Evolutionary conservation across 2,329 filamentous ascomycete genomes (phyloP).

Genomic region (Xylariaceae sp.): DNA sequence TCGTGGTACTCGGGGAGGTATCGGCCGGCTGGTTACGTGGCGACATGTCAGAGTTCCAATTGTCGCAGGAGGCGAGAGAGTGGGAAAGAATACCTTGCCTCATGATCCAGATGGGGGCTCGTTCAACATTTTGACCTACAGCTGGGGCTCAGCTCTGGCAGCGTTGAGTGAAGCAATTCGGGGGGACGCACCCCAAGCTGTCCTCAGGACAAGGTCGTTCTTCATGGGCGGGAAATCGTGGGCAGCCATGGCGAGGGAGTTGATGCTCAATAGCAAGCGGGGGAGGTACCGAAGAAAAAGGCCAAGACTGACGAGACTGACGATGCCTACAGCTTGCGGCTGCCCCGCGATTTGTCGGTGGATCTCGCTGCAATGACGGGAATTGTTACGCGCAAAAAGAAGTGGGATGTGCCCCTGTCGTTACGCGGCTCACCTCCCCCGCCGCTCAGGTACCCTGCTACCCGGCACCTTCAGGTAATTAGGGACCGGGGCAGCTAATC

Average conservation of each 20-base stretch:
- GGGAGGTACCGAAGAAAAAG: not conserved
- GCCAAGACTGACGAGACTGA: too few species aligned
- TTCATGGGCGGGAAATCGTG: conserved; percentile 77
- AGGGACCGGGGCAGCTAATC: too few species aligned
- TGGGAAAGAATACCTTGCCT: conserved; percentile 71
- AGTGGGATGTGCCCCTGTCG: too few species aligned
- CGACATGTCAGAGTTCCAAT: too few species aligned
- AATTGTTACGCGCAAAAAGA: too few species aligned
- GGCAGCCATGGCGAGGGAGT: conserved; percentile 51
- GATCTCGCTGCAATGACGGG: too few species aligned
- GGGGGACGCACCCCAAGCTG: conserved; percentile 71
- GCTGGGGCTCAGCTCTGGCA: conserved; percentile 22
- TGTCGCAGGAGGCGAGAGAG: not conserved
- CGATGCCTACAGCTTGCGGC: too few species aligned
- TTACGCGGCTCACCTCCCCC: too few species aligned
- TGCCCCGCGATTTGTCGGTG: too few species aligned
- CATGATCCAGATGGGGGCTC: conserved; percentile 98
- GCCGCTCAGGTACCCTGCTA: too few species aligned
- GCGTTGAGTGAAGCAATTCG: conserved; percentile 14
- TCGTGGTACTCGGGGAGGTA: conserved; percentile 98
- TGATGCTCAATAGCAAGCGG: not conserved
- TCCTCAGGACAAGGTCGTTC: conserved; percentile 88
- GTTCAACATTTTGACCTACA: conserved; percentile 82
- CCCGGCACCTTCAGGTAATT: too few species aligned
- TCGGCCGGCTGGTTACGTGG: conserved; percentile 66